Evolutionary conservation across 441 rosid genomes (phyloP), one percentile per base, ranked within the genome.

Genomic region (Omphalea diandra): DNA sequence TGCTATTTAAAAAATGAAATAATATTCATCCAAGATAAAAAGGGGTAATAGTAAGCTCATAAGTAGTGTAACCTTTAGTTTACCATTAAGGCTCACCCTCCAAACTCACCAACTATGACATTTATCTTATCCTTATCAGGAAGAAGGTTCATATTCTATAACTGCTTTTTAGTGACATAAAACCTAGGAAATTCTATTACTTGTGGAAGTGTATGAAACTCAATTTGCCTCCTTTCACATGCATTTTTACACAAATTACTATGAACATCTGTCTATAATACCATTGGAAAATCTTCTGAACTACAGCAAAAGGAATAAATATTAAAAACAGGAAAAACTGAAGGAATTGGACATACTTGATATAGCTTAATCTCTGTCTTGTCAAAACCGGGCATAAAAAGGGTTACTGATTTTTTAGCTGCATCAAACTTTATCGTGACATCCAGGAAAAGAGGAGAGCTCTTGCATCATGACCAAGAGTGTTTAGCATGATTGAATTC

Each of bases 351-450:
- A 63, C 80, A 58, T 84, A 91, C 98, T 79, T 91, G 98, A 80
- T 85, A 91, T 49, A 91, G 83, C 87, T 87, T 91, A 84, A 91
- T 91, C 83, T 94, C 97, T 3, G 98, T 83, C 86, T 94, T 94
- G 54, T 91, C 87, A 74, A 88, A 91, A 56, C 97, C 96, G 20
- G 97, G 98, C 97, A 94, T 85, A 70, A 90, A 83, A 71, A 94
- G 89, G 72, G 87, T 88, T 46, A 90, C 81, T 1, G 81, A 82
- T 70, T 87, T 90, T 74, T 83, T 83, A 9, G 79, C 74, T 15
- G 68, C 57, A 80, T 91, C 88, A 75, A 91, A 90, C 74, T 71
- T 79, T 46, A 94, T 9, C 91, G 73, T 6, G 85, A 66, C 46
- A 71, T 66, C 49, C 63, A 65, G 72, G 59, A 52, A 31, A 90